A percentile compares a stretch with the other conserved stretches of the same genome.
Evolutionary conservation across 805 yeast species (phyloP).

Genomic region (Ogataea allantospora): DNA sequence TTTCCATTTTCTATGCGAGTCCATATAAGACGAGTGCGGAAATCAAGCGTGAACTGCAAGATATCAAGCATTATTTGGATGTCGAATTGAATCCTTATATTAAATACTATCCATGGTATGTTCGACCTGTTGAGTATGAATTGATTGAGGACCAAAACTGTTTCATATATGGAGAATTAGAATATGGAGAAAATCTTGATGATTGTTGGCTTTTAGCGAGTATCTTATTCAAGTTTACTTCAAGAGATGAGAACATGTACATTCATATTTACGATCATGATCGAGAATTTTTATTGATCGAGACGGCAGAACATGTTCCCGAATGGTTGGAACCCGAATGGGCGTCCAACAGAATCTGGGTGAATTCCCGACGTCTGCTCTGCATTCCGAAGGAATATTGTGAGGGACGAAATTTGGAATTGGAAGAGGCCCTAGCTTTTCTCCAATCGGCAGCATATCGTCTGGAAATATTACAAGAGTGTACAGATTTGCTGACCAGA

Average conservation of each 20-base stretch:
- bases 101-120: slow-evolving; percentile 43
- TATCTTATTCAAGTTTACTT: slow-evolving; percentile 38
- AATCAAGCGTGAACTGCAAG: slow-evolving; percentile 12
- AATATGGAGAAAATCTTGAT: slow-evolving; percentile 40
- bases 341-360: slow-evolving; percentile 54
- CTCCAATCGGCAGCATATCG: slow-evolving; percentile 38
- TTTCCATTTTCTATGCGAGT: slow-evolving; percentile 31
- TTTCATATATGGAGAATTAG: slow-evolving; percentile 41
- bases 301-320: slow-evolving; percentile 46
- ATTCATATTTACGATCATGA: slow-evolving; percentile 51
- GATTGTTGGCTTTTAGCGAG: slow-evolving; percentile 47
- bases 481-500: slow-evolving; percentile 23
- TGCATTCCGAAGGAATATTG: slow-evolving; percentile 41
- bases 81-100: slow-evolving; percentile 37
- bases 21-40: slow-evolving; percentile 30
- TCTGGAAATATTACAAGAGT: slow-evolving; percentile 19
- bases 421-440: slow-evolving; percentile 41
- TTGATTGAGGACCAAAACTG: slow-evolving; percentile 15
- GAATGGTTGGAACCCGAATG: slow-evolving; percentile 45
- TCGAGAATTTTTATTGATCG: slow-evolving; percentile 55
- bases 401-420: slow-evolving; percentile 33
- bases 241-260: slow-evolving; percentile 35
- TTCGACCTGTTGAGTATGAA: slow-evolving; percentile 26
- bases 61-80: slow-evolving; percentile 22
- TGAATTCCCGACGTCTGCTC: slow-evolving; percentile 40